Conservation (phyloP, 1,284 basidiomycete genomes). For the Fomitopsis palustris region DNA sequence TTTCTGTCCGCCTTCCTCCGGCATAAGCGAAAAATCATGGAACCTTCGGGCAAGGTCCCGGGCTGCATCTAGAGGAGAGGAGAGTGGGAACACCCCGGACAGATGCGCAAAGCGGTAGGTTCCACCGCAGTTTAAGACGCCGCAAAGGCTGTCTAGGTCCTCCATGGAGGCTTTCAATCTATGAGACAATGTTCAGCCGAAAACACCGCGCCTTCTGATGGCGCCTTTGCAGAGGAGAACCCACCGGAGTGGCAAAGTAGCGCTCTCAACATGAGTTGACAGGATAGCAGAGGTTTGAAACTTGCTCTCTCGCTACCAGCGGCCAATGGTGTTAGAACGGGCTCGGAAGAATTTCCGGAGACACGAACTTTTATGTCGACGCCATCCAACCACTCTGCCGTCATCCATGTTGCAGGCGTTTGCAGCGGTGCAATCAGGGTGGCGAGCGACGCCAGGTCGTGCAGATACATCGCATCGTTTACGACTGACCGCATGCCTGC, state of each 20-base stretch:
- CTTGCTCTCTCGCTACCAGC: constrained; percentile 33
- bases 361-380: constrained; percentile 38
- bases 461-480: constrained; percentile 61
- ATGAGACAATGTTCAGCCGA: constrained; percentile 1
- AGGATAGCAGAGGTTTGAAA: constrained; percentile 64
- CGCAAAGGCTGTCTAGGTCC: constrained; percentile 45
- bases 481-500: constrained; percentile 35
- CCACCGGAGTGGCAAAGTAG: constrained; percentile 64
- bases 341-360: constrained; percentile 1
- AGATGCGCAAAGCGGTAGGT: constrained; percentile 57
- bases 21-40: constrained; percentile 43
- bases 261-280: constrained; percentile 63
- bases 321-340: neutral
- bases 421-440: constrained; percentile 56
- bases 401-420: constrained; percentile 39
- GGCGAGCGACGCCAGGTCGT: constrained; percentile 47
- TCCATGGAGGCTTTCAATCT: constrained; percentile 38
- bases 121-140: constrained; percentile 52
- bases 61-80: constrained; percentile 18
- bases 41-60: constrained; percentile 29
- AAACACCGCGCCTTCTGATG: neutral
- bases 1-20: neutral
- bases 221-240: constrained; percentile 7
- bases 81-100: constrained; percentile 48
- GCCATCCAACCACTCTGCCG: constrained; percentile 40